These are phyloP conservation scores for Gymnopus androsaceus DNA, from an alignment of 1,284 basidiomycete species.

Conservation along the genomic window DNA sequence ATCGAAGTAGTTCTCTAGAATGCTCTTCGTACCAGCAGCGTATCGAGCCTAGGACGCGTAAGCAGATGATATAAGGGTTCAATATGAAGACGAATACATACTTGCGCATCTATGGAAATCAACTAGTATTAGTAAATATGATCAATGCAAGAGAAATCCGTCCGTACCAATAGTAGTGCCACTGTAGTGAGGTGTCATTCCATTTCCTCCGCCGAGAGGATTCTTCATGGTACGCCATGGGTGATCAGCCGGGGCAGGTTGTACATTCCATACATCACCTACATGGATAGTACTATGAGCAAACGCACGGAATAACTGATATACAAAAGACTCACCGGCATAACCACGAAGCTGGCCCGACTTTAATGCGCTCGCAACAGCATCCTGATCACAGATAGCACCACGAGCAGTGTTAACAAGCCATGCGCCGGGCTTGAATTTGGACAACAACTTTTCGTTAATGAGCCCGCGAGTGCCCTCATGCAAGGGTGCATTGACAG, in stretches of 20 bases:
- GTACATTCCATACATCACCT: constrained; percentile 77
- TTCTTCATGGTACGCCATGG: constrained; percentile 85
- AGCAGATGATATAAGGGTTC: no score
- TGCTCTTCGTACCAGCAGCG: constrained; percentile 77
- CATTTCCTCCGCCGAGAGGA: constrained; percentile 78
- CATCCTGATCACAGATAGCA: constrained; percentile 86
- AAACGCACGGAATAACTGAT: constrained; percentile 56
- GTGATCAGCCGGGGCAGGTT: constrained; percentile 86
- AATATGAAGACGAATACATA: no score
- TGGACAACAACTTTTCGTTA: constrained; percentile 80
- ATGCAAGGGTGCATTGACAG: constrained; percentile 91
- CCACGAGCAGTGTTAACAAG: constrained; percentile 94
- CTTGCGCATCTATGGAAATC: no score
- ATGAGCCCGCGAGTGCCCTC: constrained; percentile 83
- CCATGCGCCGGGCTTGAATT: constrained; percentile 93
- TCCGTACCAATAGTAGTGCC: constrained; percentile 94
- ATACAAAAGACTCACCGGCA: constrained; percentile 35
- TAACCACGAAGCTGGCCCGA: constrained; percentile 73
- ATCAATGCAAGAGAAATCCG: no score
- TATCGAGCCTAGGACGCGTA: constrained; percentile 89
- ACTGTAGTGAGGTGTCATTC: constrained; percentile 75
- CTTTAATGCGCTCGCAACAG: constrained; percentile 76
- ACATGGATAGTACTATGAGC: constrained; percentile 40
- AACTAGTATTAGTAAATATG: no score
- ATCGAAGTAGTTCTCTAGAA: constrained; percentile 78